Evolutionary conservation across 257 asterid species (phyloP).

Genomic region (Scutellaria baicalensis): DNA sequence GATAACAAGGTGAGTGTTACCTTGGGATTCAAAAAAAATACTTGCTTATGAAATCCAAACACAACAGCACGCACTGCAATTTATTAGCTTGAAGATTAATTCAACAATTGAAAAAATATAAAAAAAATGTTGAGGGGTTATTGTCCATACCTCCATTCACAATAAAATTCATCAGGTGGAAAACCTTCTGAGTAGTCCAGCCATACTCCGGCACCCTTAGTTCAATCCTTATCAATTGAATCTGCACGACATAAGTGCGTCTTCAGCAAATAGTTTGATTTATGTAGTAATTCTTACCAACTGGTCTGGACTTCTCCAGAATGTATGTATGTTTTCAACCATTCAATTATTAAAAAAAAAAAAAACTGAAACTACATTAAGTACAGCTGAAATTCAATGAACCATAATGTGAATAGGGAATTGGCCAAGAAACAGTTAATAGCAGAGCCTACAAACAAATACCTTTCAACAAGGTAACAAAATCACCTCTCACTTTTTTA

Average conservation of each 20-base stretch:
- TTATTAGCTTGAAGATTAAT: conserved; percentile 11
- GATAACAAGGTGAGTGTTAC: conserved; percentile 26
- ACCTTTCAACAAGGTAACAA: neutral
- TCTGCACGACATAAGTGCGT: conserved; percentile 35
- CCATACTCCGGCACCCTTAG: conserved; percentile 91
- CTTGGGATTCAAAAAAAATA: conserved; percentile 81
- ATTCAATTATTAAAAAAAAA: neutral
- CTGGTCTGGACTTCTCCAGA: neutral
- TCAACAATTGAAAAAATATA: neutral
- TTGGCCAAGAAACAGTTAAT: neutral
- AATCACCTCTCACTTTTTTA: neutral
- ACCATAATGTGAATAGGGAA: neutral
- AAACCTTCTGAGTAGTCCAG: conserved; percentile 94
- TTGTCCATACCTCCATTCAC: conserved; percentile 78
- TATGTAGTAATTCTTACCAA: neutral
- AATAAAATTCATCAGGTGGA: conserved; percentile 89
- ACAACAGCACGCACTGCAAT: conserved; percentile 81
- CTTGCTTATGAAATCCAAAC: conserved; percentile 80
- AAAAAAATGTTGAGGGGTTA: neutral
- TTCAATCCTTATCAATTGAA: conserved; percentile 82
- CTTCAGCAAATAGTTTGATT: conserved; percentile 2
- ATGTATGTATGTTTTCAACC: neutral
- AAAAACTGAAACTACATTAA: neutral
- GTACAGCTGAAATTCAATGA: neutral
- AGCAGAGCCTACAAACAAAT: neutral